Base-by-base conservation (phyloP, 805 yeast genomes). In the Metschnikowia drakensbergensis region DNA sequence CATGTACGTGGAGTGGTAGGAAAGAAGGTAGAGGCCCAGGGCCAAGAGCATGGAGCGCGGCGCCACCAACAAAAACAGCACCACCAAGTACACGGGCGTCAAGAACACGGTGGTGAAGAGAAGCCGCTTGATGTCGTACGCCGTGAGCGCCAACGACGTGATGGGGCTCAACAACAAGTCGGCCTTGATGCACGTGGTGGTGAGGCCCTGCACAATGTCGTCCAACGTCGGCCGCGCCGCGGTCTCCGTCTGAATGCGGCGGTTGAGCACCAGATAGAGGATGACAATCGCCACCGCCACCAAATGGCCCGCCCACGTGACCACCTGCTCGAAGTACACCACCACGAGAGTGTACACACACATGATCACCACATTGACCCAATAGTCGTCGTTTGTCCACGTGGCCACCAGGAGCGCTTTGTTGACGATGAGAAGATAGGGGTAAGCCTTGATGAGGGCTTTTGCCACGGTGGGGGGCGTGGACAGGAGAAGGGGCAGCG, bases 401-500 rank as follows among this genome's bases (percentile, higher is more conserved):
- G 98, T 91, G 33, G 88, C 65, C 35, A 90, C 74, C 37, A 88
- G 83, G 47, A 90, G 72, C 2, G 80, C 53, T 55, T 83, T 81
- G 64, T 91, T 89, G 7, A 83, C 80, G 1, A 86, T 79, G 35
- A 87, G 75, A 37, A 92, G 72, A 62, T 88, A 88, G 1, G 98
- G 98, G 63, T 92, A 91, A 7, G 96, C 81, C 51, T 82, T 77
- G 35, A 90, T 80, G 45, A 92, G 74, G 3, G 94, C 88, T 58
- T 88, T 86, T 29, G 96, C 84, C 10, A 92, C 88, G 0, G 90
- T 81, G 2, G 97, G 94, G 2, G 98, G 98, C 0, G 99, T 94
- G 1, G 89, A 82, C 1, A 89, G 81, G 34, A 89, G 76, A 54
- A 94, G 75, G 1, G 97, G 96, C 3, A 96, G 86, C 1, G 94